Evolutionary conservation across 768 basidiomycete species (phyloP), one percentile per base, ranked within the genome.

Genomic region (Dioszegia hungarica): DNA sequence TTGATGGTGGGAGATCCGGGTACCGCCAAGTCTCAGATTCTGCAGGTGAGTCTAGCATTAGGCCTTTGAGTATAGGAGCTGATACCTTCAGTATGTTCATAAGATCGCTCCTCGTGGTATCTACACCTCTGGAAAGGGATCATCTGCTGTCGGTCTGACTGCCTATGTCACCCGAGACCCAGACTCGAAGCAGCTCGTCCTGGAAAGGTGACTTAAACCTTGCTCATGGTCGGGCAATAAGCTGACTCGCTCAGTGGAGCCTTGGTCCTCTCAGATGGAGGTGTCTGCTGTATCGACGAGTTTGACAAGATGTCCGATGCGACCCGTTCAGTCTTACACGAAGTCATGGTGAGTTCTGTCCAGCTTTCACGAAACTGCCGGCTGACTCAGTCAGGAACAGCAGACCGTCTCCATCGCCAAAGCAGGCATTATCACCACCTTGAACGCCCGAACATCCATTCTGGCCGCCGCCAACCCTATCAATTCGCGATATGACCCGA

Each of bases 281-380:
- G 60, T 45, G 60, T 61, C 31, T 71, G 93, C 79, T 98, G 94
- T 77, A 99, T 99, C 62, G 95, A 99, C 64, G 95, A 99, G 74
- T 99, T 99, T 72, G 95, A 99, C 80, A 98, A 99, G 77, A 99
- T 99, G 95, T 95, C 98, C 63, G 95, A 99, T 78, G 76, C 90
- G 0, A 95, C 98, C 75, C 82, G 95, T 64, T 98, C 95, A 1
- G 90, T 95, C 14, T 97, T 99, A 60, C 95, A 99, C 78, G 95
- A 99, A 82, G 95, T 99, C 58, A 99, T 99, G 95, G 91, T 57
- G 5, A 20, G 56, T 57, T 38, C 93, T 74, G 91, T 4, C 97
- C 92, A 14, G 27, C n/a, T n/a, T n/a, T n/a, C n/a, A n/a, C n/a
- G n/a, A n/a, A n/a, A n/a, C n/a, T n/a, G n/a, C n/a, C n/a, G 6